phyloP scores from a whole-genome alignment of 768 basidiomycete genomes.

The Lactarius sp. region DNA sequence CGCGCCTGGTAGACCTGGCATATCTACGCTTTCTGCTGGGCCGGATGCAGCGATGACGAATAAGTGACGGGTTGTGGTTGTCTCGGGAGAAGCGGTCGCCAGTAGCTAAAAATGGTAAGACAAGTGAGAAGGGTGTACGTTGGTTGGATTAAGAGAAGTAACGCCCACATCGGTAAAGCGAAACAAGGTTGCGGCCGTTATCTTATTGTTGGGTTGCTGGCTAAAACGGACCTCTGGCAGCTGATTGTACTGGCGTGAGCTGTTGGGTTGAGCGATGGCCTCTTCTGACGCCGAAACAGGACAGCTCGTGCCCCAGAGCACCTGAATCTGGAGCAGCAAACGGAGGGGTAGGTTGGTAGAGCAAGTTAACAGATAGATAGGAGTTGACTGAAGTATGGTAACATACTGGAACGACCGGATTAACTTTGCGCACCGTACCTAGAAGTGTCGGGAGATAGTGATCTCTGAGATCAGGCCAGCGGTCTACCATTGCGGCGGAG shows the following conservation, averaged over 20 bases:
- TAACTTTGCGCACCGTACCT: constrained; percentile 24
- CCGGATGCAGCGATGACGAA: constrained; percentile 25
- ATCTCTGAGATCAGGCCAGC: constrained; percentile 28
- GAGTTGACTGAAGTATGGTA: not conserved
- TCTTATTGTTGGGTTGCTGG: constrained; percentile 21
- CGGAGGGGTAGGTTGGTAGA: not conserved
- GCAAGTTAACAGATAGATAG: not conserved
- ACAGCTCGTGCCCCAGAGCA: constrained; percentile 20
- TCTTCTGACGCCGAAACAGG: constrained; percentile 22
- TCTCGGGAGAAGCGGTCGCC: constrained; percentile 8
- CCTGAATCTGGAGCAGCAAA: constrained; percentile 20
- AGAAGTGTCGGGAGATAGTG: constrained; percentile 27
- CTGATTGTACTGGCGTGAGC: constrained; percentile 21
- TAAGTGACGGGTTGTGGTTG: constrained; percentile 24
- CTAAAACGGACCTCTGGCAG: constrained; percentile 25
- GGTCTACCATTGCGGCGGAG: constrained; percentile 22
- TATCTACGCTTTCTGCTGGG: constrained; percentile 19
- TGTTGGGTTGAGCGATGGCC: constrained; percentile 14
- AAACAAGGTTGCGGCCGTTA: constrained; percentile 22
- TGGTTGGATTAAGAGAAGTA: not conserved
- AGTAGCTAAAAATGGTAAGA: constrained; percentile 20
- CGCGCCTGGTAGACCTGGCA: constrained; percentile 13
- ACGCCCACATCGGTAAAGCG: constrained; percentile 21
- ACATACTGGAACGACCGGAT: constrained; percentile 25
- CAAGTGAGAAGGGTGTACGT: not conserved